Evolutionary conservation across 2,329 filamentous ascomycete species (phyloP), one percentile per base, ranked within the genome.

Genomic region (Aciculosporium take): DNA sequence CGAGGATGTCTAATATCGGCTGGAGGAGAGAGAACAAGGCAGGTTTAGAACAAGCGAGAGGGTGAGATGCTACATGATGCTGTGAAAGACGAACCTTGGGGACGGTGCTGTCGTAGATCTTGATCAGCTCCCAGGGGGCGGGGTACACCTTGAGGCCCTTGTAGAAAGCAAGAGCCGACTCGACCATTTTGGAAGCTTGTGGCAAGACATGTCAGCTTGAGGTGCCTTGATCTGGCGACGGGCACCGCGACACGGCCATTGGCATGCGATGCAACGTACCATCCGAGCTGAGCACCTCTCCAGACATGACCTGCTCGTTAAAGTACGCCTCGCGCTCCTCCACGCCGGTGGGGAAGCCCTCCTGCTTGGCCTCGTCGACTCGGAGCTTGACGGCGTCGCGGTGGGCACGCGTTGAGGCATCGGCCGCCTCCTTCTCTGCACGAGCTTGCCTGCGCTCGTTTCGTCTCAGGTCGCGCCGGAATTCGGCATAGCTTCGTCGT

Each of bases 121-220:
- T 76, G 61, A 98, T 95, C 54, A 98, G 71, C 58, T 96, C 91
- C 54, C 81, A 76, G 10, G 89, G 91, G 55, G 85, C 83, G 40
- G 91, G 91, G 67, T 98, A 98, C 53, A 96, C 91, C 75, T 98
- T 98, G 51, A 98, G 76, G 34, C 88, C 91, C 73, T 88, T 93
- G 76, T 96, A 98, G 68, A 98, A 98, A 63, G 84, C 86, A 46
- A 96, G 69, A 37, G 91, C 89, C 39, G 91, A 85, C 50, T 95
- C 88, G 45, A 94, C 64, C 31, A 73, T 69, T 57, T 80, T 76
- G 51, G 76, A 66, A 52, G 79, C 79, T 84, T 52, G 47, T 17
- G 15, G 7, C 33, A 29, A n/a, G 8, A 17, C n/a, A 4, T 12
- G 33, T 41, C 25, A 41, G 33, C 39, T 34, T 24, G n/a, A n/a